Evolutionary conservation across 2,329 filamentous ascomycete species (phyloP).

Genomic region (Parascedosporium putredinis): DNA sequence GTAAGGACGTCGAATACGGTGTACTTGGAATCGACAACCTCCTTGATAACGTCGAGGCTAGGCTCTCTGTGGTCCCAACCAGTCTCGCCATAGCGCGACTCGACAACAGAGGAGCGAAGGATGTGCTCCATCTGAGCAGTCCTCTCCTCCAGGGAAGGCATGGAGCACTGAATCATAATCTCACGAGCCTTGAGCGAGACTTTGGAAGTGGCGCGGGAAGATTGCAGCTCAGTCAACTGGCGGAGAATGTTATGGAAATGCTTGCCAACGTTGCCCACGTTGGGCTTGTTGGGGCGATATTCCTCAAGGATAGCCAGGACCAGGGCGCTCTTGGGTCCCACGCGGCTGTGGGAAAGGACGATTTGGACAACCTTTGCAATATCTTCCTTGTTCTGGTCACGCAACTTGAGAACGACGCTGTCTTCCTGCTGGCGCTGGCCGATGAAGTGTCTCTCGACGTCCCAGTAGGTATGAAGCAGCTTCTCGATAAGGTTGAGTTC

Average conservation of each 20-base stretch:
- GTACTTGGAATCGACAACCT: conserved; percentile 97
- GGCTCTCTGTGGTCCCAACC: conserved; percentile 95
- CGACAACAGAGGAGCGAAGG: conserved; percentile 83
- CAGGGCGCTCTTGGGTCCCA: conserved; percentile 88
- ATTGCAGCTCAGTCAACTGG: conserved; percentile 84
- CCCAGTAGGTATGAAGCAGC: conserved; percentile 72
- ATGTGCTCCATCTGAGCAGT: conserved; percentile 98
- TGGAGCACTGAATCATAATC: conserved; percentile 90
- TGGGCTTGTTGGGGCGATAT: conserved; percentile 90
- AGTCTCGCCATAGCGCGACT: conserved; percentile 95
- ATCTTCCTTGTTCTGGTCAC: conserved; percentile 94
- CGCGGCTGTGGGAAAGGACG: conserved; percentile 86
- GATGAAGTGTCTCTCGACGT: conserved; percentile 80
- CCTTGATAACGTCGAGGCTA: conserved; percentile 82
- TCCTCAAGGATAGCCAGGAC: conserved; percentile 84
- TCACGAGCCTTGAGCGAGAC: conserved; percentile 95
- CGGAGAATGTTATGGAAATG: conserved; percentile 74
- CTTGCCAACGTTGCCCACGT: conserved; percentile 78
- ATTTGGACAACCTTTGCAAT: conserved; percentile 74
- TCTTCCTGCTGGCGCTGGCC: conserved; percentile 79
- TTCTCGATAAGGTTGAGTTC: conserved; percentile 74
- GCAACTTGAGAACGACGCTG: conserved; percentile 83
- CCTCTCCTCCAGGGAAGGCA: conserved; percentile 92
- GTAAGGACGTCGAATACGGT: conserved; percentile 95
- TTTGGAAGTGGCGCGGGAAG: conserved; percentile 72